phyloP scores from a whole-genome alignment of 768 basidiomycete species.

The Strobilomyces confusus region DNA sequence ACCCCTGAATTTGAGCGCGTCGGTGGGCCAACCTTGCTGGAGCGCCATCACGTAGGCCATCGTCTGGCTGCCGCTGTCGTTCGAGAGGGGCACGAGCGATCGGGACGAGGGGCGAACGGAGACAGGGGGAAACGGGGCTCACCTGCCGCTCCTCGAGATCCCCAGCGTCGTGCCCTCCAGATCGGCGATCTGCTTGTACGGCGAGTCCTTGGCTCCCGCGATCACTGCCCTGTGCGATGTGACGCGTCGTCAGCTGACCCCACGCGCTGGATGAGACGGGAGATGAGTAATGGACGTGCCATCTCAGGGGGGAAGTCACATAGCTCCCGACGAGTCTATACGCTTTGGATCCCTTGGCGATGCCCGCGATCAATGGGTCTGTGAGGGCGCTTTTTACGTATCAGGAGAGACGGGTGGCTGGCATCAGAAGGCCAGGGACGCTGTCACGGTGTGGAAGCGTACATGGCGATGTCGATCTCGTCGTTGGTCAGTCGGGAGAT shows the following conservation, averaged over 20 bases:
- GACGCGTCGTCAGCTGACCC: not conserved
- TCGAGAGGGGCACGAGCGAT: not conserved
- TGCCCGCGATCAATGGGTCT: slow-evolving; percentile 86
- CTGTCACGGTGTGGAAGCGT: slow-evolving; percentile 16
- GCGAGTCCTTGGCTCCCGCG: slow-evolving; percentile 64
- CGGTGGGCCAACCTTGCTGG: slow-evolving; percentile 76
- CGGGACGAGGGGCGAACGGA: not conserved
- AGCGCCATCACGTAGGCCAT: slow-evolving; percentile 96
- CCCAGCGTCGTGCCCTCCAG: slow-evolving; percentile 81
- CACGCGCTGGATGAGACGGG: not conserved
- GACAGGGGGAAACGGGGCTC: not conserved
- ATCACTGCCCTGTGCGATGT: slow-evolving; percentile 74
- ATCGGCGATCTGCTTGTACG: slow-evolving; percentile 67
- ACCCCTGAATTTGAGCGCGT: slow-evolving; percentile 71
- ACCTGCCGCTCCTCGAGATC: slow-evolving; percentile 87
- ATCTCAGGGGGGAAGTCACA: slow-evolving; percentile 84
- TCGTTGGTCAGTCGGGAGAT: slow-evolving; percentile 70
- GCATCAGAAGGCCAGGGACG: not conserved
- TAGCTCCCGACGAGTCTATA: slow-evolving; percentile 94
- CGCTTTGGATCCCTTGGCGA: slow-evolving; percentile 81
- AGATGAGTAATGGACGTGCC: slow-evolving; percentile 40
- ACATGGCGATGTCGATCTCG: slow-evolving; percentile 84
- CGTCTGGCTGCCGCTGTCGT: slow-evolving; percentile 74
- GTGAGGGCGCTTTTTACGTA: slow-evolving; percentile 69
- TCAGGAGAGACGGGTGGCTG: not conserved